Evolutionary conservation across 2,329 filamentous ascomycete species (phyloP), one percentile per base, ranked within the genome.

Genomic region (Thielaviopsis musarum): DNA sequence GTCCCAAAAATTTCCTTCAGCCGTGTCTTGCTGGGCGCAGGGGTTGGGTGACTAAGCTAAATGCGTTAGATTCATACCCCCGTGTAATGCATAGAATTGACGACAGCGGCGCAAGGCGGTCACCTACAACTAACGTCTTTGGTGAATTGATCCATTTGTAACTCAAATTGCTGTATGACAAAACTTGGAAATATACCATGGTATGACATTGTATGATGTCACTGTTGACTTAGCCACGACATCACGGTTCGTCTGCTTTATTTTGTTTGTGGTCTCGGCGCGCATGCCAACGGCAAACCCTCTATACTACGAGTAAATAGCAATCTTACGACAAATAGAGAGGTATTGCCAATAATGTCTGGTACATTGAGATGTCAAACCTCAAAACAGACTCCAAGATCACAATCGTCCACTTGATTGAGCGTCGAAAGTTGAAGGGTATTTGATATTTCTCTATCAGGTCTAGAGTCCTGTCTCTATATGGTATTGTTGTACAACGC

Each of bases 1-100:
- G n/a, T 15, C 54, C 57, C 60, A 62, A 62, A 62, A 62, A 62
- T 59, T 62, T 62, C 57, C 48, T 62, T 59, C 60, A 62, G 60
- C 60, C 60, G 54, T 56, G 60, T 55, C 52, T 59, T 53, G 24
- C 13, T 49, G 15, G 13, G 7, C n/a, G 28, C 54, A 57, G 26
- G 56, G 57, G 34, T 57, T 17, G n/a, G 51, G 7, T 59, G 57
- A 59, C 57, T 59, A 59, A 59, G 34, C 15, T 3, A 0, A 17
- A 0, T 1, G 30, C 38, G 38, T 1, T 48, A 13, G 21, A 22
- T 24, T 38, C 52, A 59, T 38, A 21, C 3, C 15, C 21, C 41
- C 49, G 22, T 15, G 51, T 34, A 26, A 55, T 54, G 51, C 59
- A 61, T 61, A 54, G 34, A 7, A 19, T 21, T 49, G 17, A 49